Base-by-base conservation (phyloP, 495 filamentous ascomycete species). In the Terfezia boudieri region DNA sequence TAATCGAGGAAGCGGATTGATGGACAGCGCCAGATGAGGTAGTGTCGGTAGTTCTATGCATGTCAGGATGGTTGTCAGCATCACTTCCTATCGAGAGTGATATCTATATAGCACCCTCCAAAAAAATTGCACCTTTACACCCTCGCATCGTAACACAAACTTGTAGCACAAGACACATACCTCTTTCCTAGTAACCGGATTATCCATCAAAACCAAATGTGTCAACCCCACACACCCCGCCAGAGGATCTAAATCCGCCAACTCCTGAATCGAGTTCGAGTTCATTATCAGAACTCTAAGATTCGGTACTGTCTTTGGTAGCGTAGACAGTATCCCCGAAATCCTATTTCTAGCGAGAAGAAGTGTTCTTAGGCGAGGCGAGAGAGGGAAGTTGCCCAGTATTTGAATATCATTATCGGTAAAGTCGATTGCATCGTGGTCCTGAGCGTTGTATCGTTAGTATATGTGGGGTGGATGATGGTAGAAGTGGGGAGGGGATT, bases 341-440 rank as follows among this genome's bases (percentile, higher is more conserved):
- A 95, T 74, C 50, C 92, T 78, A 67, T 99, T 99, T 53, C 87
- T 79, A 48, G 88, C 87, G 22, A 94, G 75, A 26, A 96, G 77
- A 32, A 99, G 81, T 9, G 84, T 89, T 50, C 74, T 77, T 56
- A 96, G 71, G 49, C 92, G 83, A 38, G 85, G 88, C 43, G 82
- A 87, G 54, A 90, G 77, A n/a, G 90, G 90, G 71, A 99, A 93
- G 71, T 95, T 96, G 54, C 77, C 78, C 53, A 99, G 76, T 37
- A 79, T 70, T 52, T 82, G 78, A 65, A 99, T 86, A 68, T 96
- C 87, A 68, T 99, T 99, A 71, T 99, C 90, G 63, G 92, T 95
- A 63, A 99, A 80, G 69, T 99, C 90, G 71, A 99, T 92, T 50
- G 81, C 77, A 72, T 96, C 90, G 76, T 94, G 86, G 16, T 76